phyloP scores from a whole-genome alignment of 2,329 filamentous ascomycete genomes.

The Myriosclerotinia curreyana region DNA sequence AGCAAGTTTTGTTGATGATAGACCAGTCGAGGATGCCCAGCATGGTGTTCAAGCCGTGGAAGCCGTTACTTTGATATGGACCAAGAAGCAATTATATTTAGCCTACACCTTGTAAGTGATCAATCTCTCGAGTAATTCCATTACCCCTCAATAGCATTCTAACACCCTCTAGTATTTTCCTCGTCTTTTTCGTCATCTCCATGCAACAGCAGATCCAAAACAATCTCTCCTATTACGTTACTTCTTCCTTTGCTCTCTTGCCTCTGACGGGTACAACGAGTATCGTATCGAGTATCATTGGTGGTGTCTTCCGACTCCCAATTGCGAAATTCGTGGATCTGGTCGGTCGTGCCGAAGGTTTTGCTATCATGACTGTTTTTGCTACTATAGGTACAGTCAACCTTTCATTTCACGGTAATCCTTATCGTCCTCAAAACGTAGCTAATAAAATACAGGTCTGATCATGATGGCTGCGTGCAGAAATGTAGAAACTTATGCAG shows the following conservation, averaged over 20 bases:
- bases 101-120: constrained; percentile 33
- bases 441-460: constrained; percentile 45
- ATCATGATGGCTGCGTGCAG: constrained; percentile 65
- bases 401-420: neutral
- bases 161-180: constrained; percentile 27
- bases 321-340: constrained; percentile 67
- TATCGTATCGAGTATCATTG: constrained; percentile 35
- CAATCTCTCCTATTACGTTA: constrained; percentile 31
- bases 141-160: neutral
- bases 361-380: constrained; percentile 52
- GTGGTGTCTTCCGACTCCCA: constrained; percentile 34
- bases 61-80: constrained; percentile 35
- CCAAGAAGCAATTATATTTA: constrained; percentile 31
- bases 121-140: neutral
- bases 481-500: constrained; percentile 59
- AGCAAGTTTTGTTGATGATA: neutral
- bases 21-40: constrained; percentile 28
- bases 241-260: constrained; percentile 30
- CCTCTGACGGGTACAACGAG: constrained; percentile 31
- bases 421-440: neutral
- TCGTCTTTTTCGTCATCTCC: constrained; percentile 35
- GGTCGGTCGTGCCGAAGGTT: constrained; percentile 64
- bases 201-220: constrained; percentile 34
- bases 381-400: constrained; percentile 44
- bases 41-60: constrained; percentile 32